phyloP scores from a whole-genome alignment of 2,329 filamentous ascomycete genomes.

The Mariannaea elegans region DNA sequence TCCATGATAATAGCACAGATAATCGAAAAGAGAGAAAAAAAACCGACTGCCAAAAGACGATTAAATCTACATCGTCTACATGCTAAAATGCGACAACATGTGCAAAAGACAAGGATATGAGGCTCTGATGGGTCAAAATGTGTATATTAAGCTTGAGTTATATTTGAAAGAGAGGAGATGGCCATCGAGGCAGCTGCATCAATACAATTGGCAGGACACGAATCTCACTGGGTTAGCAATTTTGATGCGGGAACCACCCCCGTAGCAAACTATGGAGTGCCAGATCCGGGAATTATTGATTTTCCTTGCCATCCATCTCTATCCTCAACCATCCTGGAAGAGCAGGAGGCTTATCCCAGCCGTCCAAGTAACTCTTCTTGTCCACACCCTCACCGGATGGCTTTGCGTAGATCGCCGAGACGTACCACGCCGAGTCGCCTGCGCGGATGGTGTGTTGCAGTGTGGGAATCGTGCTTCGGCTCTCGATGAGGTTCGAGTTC shows the following conservation, averaged over 20 bases:
- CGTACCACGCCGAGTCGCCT: slow-evolving; percentile 71
- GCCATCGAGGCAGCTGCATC: slow-evolving; percentile 12
- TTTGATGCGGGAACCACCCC: slow-evolving; percentile 19
- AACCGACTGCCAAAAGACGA: no score
- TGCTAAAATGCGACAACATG: no score
- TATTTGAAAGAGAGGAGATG: slow-evolving; percentile 25
- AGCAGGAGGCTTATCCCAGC: slow-evolving; percentile 67
- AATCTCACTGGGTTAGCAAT: slow-evolving; percentile 11
- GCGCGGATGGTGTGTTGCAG: slow-evolving; percentile 68
- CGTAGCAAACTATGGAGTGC: slow-evolving; percentile 21
- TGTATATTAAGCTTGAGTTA: slow-evolving; percentile 28
- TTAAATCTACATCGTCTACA: no score
- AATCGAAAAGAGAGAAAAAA: no score
- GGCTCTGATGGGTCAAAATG: slow-evolving; percentile 1
- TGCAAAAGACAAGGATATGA: slow-evolving; percentile 25
- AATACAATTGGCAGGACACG: neutral
- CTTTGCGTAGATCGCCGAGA: slow-evolving; percentile 76
- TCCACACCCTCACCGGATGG: slow-evolving; percentile 64
- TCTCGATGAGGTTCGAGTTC: slow-evolving; percentile 80
- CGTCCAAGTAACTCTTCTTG: slow-evolving; percentile 62
- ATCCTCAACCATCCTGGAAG: slow-evolving; percentile 68
- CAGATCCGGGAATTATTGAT: slow-evolving; percentile 22
- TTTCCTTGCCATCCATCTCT: slow-evolving; percentile 52
- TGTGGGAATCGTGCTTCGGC: slow-evolving; percentile 75
- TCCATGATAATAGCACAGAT: no score